Conservation (phyloP, 2,329 filamentous ascomycete species). For the Penicillium sp. region DNA sequence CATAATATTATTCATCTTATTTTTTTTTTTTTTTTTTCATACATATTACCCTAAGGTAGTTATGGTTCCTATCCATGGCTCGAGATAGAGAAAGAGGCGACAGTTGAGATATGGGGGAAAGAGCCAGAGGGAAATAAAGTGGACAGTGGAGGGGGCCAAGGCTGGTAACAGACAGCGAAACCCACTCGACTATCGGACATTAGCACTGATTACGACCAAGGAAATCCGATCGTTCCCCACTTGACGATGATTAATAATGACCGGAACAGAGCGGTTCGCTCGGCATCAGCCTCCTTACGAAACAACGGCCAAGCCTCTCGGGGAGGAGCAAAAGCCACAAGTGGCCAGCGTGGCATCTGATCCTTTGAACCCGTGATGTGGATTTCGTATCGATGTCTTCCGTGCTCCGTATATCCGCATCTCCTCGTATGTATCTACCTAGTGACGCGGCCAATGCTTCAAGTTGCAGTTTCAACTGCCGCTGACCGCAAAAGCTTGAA, state of each 20-base stretch:
- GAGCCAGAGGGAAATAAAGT: not conserved
- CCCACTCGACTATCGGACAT: constrained; percentile 19
- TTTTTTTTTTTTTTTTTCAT: no score
- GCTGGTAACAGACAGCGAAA: constrained; percentile 1
- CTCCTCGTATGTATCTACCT: constrained; percentile 19
- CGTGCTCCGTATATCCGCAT: not conserved
- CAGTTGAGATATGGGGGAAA: not conserved
- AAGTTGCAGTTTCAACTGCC: constrained; percentile 18
- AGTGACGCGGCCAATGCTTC: constrained; percentile 23
- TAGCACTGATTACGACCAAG: constrained; percentile 14
- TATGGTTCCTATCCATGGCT: not conserved
- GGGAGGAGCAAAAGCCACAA: constrained; percentile 3
- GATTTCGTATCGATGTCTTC: not conserved
- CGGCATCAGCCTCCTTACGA: constrained; percentile 18
- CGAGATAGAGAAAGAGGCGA: not conserved
- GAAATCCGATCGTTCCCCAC: constrained; percentile 7
- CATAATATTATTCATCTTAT: no score
- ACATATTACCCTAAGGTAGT: no score
- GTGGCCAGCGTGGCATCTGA: constrained; percentile 22
- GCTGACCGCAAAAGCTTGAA: constrained; percentile 24
- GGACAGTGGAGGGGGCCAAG: not conserved
- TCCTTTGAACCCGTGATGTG: constrained; percentile 24
- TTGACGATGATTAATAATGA: constrained; percentile 10
- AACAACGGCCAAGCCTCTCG: constrained; percentile 9
- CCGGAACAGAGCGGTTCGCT: constrained; percentile 11